A percentile compares a stretch with the other conserved stretches of the same genome.
Conservation (phyloP, 1,284 basidiomycete species). For the Trichosporon coremiiforme region DNA sequence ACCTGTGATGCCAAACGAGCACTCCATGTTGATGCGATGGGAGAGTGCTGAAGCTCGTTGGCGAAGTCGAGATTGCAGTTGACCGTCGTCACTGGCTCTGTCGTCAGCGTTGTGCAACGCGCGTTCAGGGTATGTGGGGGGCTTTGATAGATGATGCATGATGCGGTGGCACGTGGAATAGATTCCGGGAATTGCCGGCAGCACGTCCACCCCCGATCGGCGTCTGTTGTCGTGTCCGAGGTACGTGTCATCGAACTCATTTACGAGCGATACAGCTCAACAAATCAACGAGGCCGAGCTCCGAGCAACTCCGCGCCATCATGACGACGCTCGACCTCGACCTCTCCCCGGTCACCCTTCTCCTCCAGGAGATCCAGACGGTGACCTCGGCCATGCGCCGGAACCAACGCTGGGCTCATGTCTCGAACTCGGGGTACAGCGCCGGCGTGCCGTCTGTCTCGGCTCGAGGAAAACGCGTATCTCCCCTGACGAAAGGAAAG, state of each 20-base stretch:
- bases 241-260: slow-evolving; percentile 16
- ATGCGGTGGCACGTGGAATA: background rate
- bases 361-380: slow-evolving; percentile 73
- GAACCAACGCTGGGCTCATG: slow-evolving; percentile 86
- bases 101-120: slow-evolving; percentile 18
- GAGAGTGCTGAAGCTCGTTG: slow-evolving; percentile 5
- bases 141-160: slow-evolving; percentile 7
- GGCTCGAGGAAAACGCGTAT: slow-evolving; percentile 12
- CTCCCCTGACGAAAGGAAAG: slow-evolving; percentile 26
- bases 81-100: slow-evolving; percentile 6
- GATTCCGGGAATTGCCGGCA: background rate
- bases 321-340: slow-evolving; percentile 34
- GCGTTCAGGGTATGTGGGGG: slow-evolving; percentile 19
- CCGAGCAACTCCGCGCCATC: background rate
- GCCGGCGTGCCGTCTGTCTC: slow-evolving; percentile 36
- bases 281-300: slow-evolving; percentile 13
- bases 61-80: background rate
- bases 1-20: slow-evolving; percentile 60
- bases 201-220: slow-evolving; percentile 13
- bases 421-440: slow-evolving; percentile 42
- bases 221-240: slow-evolving; percentile 14
- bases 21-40: slow-evolving; percentile 51
- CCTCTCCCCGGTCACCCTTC: slow-evolving; percentile 50
- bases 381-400: slow-evolving; percentile 97
- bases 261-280: background rate